These are phyloP conservation scores for Quercus lobata DNA, from an alignment of 331 rosid genomes.

Conservation along the genomic window DNA sequence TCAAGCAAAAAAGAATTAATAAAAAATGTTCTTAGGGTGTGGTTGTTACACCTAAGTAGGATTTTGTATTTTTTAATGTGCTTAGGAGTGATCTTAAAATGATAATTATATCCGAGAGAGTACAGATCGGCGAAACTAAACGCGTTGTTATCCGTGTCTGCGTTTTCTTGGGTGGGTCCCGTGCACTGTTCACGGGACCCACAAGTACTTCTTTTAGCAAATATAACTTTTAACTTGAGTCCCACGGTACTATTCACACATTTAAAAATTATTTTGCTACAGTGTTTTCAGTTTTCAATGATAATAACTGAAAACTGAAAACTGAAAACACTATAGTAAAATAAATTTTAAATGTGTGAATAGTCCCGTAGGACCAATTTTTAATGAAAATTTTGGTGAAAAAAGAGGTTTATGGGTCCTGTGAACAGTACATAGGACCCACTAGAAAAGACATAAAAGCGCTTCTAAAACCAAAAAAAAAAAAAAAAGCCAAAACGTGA, in stretches of 20 bases:
- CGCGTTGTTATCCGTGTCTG: too few relatives aligned
- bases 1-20: background rate
- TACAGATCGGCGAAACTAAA: too few relatives aligned
- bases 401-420: accelerated
- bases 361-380: accelerated
- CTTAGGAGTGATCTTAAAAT: background rate
- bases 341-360: too few relatives aligned
- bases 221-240: accelerated
- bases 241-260: accelerated
- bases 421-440: accelerated
- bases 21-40: background rate
- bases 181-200: too few relatives aligned
- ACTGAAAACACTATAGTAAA: accelerated
- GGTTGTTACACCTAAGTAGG: slow-evolving; percentile 15
- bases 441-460: too few relatives aligned
- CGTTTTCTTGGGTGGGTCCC: too few relatives aligned
- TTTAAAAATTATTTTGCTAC: too few relatives aligned
- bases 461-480: too few relatives aligned
- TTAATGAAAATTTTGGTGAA: too few relatives aligned
- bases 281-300: too few relatives aligned
- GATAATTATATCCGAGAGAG: background rate
- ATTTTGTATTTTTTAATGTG: background rate
- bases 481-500: too few relatives aligned
- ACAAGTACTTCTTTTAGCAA: accelerated
- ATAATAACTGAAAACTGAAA: too few relatives aligned